A percentile compares a stretch with the other conserved stretches of the same genome.
Evolutionary conservation across 768 basidiomycete species (phyloP).

Genomic region (Sistotremastrum suecicum): DNA sequence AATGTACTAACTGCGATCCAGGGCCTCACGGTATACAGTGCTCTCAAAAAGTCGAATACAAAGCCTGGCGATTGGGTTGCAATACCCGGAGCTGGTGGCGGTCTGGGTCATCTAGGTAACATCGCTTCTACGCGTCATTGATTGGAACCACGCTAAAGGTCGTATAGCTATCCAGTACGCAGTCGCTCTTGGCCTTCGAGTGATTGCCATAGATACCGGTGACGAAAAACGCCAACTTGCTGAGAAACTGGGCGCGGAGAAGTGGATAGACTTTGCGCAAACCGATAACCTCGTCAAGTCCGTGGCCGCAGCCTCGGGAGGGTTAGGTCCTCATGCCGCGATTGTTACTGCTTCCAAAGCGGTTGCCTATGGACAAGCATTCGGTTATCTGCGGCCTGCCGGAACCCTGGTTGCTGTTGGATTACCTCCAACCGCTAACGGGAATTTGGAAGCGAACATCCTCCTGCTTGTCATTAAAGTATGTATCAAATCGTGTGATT

Average conservation of each 20-base stretch:
- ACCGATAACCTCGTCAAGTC: conserved; percentile 24
- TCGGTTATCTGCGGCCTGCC: conserved; percentile 28
- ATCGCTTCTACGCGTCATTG: background rate
- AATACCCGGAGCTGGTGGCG: conserved; percentile 27
- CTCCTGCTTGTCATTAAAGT: conserved; percentile 18
- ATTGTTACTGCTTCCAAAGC: conserved; percentile 14
- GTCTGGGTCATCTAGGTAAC: conserved; percentile 27
- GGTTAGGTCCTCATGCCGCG: conserved; percentile 28
- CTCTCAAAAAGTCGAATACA: conserved; percentile 22
- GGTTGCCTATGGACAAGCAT: conserved; percentile 27
- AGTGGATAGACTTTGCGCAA: conserved; percentile 32
- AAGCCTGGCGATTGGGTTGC: conserved; percentile 25
- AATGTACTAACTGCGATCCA: conserved; percentile 4
- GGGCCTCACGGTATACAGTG: conserved; percentile 33
- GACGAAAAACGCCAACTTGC: conserved; percentile 25
- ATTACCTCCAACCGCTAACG: conserved; percentile 19
- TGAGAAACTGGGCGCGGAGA: conserved; percentile 26
- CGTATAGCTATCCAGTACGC: conserved; percentile 31
- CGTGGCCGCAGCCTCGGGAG: conserved; percentile 25
- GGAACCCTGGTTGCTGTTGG: conserved; percentile 30
- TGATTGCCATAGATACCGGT: conserved; percentile 36
- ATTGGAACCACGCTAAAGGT: background rate
- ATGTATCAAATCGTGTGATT: background rate
- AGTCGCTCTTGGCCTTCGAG: conserved; percentile 24
- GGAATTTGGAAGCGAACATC: conserved; percentile 16